Conservation (phyloP, 371 early-diverging fungal species). For the Nematocida ironsii region DNA sequence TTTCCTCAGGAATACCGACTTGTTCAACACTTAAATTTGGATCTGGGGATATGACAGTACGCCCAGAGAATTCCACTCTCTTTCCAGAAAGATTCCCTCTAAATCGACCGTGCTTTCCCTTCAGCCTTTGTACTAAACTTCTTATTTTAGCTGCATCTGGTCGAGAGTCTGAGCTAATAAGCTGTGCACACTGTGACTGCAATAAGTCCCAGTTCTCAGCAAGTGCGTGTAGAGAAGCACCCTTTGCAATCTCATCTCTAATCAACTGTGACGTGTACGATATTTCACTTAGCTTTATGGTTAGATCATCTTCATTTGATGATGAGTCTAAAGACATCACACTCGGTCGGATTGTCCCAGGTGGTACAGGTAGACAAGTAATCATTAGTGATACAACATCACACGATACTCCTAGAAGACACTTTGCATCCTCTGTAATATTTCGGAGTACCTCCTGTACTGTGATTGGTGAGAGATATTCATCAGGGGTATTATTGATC, state of each 20-base stretch:
- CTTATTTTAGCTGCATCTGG: slow-evolving; percentile 73
- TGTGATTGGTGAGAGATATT: slow-evolving; percentile 34
- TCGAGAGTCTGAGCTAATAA: slow-evolving; percentile 90
- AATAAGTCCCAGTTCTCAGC: slow-evolving; percentile 94
- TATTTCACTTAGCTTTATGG: slow-evolving; percentile 92
- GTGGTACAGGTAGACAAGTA: slow-evolving; percentile 78
- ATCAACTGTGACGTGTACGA: slow-evolving; percentile 84
- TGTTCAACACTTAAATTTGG: slow-evolving; percentile 96
- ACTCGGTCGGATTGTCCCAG: slow-evolving; percentile 91
- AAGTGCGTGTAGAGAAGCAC: slow-evolving; percentile 73
- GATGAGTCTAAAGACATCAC: slow-evolving; percentile 82
- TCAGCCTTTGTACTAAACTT: slow-evolving; percentile 90
- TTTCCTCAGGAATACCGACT: slow-evolving; percentile 85
- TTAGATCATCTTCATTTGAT: slow-evolving; percentile 96
- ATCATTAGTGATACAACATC: slow-evolving; percentile 61
- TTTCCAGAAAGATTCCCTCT: slow-evolving; percentile 97
- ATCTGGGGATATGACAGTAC: slow-evolving; percentile 98
- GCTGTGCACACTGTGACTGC: slow-evolving; percentile 87
- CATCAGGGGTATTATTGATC: slow-evolving; percentile 29
- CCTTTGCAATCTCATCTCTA: slow-evolving; percentile 77
- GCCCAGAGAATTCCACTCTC: slow-evolving; percentile 96
- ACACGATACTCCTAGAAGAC: slow-evolving; percentile 54
- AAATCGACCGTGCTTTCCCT: slow-evolving; percentile 98
- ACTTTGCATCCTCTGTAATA: slow-evolving; percentile 71
- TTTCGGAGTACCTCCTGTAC: slow-evolving; percentile 10